Evolutionary conservation across 139 green algal genomes (phyloP).

Genomic region (Chlamydomonas schloesseri): DNA sequence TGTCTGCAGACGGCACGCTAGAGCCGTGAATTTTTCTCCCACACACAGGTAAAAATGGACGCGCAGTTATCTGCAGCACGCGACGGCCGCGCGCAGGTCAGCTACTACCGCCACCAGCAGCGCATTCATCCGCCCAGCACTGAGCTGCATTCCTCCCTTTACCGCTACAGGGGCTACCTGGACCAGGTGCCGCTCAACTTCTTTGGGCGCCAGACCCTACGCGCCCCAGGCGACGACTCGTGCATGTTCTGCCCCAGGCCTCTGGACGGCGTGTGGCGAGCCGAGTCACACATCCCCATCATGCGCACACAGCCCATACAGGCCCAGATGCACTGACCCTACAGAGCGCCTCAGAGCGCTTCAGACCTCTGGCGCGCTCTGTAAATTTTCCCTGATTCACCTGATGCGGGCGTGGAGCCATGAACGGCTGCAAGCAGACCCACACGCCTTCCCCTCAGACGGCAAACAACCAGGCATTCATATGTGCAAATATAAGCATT

Average conservation of each 20-base stretch:
- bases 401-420: too few relatives aligned
- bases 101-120: slow-evolving; percentile 23
- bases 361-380: slow-evolving; percentile 13
- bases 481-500: too few relatives aligned
- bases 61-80: slow-evolving; percentile 1
- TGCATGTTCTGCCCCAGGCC: slow-evolving; percentile 30
- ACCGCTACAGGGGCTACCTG: slow-evolving; percentile 11
- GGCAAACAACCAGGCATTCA: too few relatives aligned
- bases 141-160: background rate
- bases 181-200: slow-evolving; percentile 25
- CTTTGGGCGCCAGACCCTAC: background rate
- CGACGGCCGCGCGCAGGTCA: background rate
- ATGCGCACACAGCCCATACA: slow-evolving; percentile 13
- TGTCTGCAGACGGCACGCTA: background rate
- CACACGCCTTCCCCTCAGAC: too few relatives aligned
- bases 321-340: slow-evolving; percentile 6
- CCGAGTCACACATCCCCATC: slow-evolving; percentile 18
- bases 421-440: too few relatives aligned
- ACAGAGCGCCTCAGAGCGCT: background rate
- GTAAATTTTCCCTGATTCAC: background rate
- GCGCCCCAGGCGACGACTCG: background rate
- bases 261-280: background rate
- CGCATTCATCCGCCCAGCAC: background rate
- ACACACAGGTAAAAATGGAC: slow-evolving; percentile 17
- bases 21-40: slow-evolving; percentile 1